Percentiles rank a stretch among this genome's conserved stretches.
These are phyloP conservation scores for Cercospora berteroae DNA, from an alignment of 2,329 filamentous ascomycete species.

Conservation along the genomic window DNA sequence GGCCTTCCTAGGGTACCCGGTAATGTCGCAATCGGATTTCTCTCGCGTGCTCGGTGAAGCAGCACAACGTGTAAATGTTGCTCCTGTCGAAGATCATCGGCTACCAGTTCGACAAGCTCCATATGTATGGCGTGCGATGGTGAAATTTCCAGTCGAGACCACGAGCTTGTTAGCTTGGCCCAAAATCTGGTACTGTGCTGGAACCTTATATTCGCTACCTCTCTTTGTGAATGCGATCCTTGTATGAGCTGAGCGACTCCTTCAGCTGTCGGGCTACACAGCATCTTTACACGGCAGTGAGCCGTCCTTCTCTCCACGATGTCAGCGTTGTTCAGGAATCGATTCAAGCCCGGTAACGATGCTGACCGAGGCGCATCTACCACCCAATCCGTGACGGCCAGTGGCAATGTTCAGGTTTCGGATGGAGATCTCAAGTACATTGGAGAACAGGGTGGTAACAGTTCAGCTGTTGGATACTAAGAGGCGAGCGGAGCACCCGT, in stretches of 20 bases:
- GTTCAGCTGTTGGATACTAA: slow-evolving; percentile 54
- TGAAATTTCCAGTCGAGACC: slow-evolving; percentile 9
- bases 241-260: neutral
- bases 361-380: slow-evolving; percentile 9
- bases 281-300: neutral
- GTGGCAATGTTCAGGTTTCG: slow-evolving; percentile 17
- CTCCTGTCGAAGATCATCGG: neutral
- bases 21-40: neutral
- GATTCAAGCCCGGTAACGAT: slow-evolving; percentile 15
- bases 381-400: slow-evolving; percentile 17
- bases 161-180: neutral
- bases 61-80: neutral
- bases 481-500: slow-evolving; percentile 63
- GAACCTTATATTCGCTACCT: slow-evolving; percentile 7
- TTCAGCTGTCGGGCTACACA: neutral
- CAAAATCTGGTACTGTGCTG: neutral
- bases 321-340: slow-evolving; percentile 17
- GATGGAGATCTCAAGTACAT: slow-evolving; percentile 48
- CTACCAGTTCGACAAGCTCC: neutral
- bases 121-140: slow-evolving; percentile 23
- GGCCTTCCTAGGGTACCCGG: neutral
- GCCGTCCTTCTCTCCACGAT: neutral
- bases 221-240: neutral
- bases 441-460: slow-evolving; percentile 50
- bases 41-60: neutral